These are phyloP conservation scores for Phytophthora quininea DNA, from an alignment of 352 stramenopile species.

Conservation along the genomic window DNA sequence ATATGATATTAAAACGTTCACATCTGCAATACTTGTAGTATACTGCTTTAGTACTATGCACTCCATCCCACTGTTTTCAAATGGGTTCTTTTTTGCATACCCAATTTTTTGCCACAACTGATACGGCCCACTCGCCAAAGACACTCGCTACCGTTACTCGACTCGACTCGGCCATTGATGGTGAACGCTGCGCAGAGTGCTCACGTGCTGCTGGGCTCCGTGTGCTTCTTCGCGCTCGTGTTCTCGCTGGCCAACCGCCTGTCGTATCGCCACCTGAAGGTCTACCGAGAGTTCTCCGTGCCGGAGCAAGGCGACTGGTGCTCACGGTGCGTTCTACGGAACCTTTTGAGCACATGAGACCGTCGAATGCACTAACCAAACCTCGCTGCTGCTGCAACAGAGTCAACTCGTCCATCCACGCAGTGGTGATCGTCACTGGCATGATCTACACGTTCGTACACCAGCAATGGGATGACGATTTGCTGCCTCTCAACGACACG, in stretches of 20 bases:
- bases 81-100: too few species aligned
- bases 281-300: constrained; percentile 75
- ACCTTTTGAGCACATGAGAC: background rate
- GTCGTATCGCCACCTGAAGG: constrained; percentile 58
- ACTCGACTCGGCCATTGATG: constrained; percentile 6
- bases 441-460: constrained; percentile 66
- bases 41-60: too few species aligned
- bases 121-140: constrained; percentile 21
- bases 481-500: constrained; percentile 62
- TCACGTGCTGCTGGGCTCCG: constrained; percentile 56
- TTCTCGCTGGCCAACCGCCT: constrained; percentile 60
- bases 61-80: too few species aligned
- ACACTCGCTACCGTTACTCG: background rate
- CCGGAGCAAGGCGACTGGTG: constrained; percentile 82
- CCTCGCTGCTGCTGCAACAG: constrained; percentile 24
- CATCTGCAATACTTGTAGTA: too few species aligned
- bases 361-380: too few species aligned
- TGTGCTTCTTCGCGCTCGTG: constrained; percentile 61
- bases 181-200: constrained; percentile 34
- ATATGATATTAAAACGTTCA: too few species aligned
- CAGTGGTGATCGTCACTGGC: constrained; percentile 62
- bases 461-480: constrained; percentile 69
- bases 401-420: constrained; percentile 83
- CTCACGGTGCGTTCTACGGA: constrained; percentile 53
- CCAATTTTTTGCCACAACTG: constrained; percentile 1